Percentiles rank a stretch among this genome's conserved stretches.
Evolutionary conservation across 2,329 filamentous ascomycete genomes (phyloP).

Genomic region (Alternaria sp.): DNA sequence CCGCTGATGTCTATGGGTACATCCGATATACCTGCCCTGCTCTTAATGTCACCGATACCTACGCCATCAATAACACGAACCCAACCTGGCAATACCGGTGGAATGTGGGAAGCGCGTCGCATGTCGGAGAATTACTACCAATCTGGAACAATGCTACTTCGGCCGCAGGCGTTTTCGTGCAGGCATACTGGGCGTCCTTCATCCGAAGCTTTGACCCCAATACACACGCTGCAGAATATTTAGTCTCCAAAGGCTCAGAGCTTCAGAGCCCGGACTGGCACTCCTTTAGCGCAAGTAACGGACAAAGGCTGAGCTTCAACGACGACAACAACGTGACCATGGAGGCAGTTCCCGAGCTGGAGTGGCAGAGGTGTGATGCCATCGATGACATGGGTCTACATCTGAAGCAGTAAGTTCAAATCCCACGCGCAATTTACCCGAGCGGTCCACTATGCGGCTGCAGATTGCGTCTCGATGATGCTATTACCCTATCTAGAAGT

Average conservation of each 20-base stretch:
- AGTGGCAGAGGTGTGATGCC: slow-evolving; percentile 34
- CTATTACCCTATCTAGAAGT: not conserved
- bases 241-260: slow-evolving; percentile 21
- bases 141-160: slow-evolving; percentile 51
- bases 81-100: slow-evolving; percentile 59
- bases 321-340: slow-evolving; percentile 41
- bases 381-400: slow-evolving; percentile 40
- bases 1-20: slow-evolving; percentile 57
- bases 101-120: slow-evolving; percentile 54
- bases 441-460: not conserved
- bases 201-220: slow-evolving; percentile 53
- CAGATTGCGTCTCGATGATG: not conserved
- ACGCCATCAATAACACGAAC: slow-evolving; percentile 35
- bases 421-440: not conserved
- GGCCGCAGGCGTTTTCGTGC: slow-evolving; percentile 41
- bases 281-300: slow-evolving; percentile 27
- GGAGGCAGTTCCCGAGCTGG: slow-evolving; percentile 33
- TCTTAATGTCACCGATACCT: slow-evolving; percentile 51
- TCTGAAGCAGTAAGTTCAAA: slow-evolving; percentile 40
- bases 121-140: slow-evolving; percentile 49
- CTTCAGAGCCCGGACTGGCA: slow-evolving; percentile 40
- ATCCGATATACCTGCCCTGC: slow-evolving; percentile 60
- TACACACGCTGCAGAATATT: slow-evolving; percentile 39
- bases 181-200: slow-evolving; percentile 58
- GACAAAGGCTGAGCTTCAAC: slow-evolving; percentile 37